These are phyloP conservation scores for Wallacemonas sp. DNA, from an alignment of 208 protist genomes.

Conservation along the genomic window DNA sequence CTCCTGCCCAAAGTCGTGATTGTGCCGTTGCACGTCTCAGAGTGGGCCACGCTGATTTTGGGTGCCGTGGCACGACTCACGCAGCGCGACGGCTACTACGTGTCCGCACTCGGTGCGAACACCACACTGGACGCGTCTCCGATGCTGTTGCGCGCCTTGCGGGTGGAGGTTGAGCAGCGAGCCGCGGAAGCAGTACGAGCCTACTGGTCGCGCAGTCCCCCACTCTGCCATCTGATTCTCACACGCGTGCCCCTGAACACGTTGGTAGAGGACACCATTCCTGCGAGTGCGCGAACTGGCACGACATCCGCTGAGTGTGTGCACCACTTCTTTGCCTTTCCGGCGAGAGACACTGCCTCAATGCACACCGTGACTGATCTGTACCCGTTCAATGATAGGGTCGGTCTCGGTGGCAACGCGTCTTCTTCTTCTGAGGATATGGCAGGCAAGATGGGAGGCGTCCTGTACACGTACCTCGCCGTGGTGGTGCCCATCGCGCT, in stretches of 20 bases:
- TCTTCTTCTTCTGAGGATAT: too few relatives aligned
- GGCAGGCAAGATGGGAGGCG: conserved; percentile 2
- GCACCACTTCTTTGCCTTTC: not conserved
- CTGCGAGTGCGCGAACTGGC: not conserved
- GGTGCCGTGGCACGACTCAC: conserved; percentile 15
- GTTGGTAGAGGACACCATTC: not conserved
- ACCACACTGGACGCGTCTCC: not conserved
- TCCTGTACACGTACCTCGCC: conserved; percentile 1
- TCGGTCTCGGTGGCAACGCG: not conserved
- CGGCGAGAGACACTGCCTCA: not conserved
- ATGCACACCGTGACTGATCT: not conserved
- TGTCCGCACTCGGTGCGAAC: not conserved
- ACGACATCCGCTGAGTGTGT: not conserved
- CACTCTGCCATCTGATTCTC: not conserved
- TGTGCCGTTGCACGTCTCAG: conserved; percentile 29
- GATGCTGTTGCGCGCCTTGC: not conserved
- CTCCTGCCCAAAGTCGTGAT: conserved; percentile 26
- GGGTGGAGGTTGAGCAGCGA: not conserved
- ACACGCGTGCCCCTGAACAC: not conserved
- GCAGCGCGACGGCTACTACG: conserved; percentile 3
- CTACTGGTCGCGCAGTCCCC: conserved; percentile 2
- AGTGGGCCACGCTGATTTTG: conserved; percentile 21
- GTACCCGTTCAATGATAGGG: conserved; percentile 1
- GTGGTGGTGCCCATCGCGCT: not conserved
- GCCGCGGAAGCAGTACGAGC: not conserved